These are phyloP conservation scores for Parasarocladium wereldwijsianum DNA, from an alignment of 2,329 filamentous ascomycete species.

Conservation along the genomic window DNA sequence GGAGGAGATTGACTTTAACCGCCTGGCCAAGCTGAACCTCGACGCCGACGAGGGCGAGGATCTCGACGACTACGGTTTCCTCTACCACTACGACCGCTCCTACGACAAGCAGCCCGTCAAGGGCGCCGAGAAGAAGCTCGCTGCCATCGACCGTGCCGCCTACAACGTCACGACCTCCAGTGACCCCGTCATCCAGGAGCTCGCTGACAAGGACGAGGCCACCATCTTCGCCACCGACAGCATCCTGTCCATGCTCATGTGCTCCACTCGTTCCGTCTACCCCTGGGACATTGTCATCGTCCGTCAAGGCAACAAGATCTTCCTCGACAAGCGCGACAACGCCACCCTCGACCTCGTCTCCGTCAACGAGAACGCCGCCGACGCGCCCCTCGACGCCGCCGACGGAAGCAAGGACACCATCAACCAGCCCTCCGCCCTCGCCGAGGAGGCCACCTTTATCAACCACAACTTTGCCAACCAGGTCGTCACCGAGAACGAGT, in stretches of 20 bases:
- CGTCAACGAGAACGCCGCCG: conserved; percentile 96
- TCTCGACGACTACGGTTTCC: conserved; percentile 87
- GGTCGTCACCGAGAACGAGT: conserved; percentile 72
- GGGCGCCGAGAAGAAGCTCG: conserved; percentile 74
- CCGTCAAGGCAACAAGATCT: conserved; percentile 90
- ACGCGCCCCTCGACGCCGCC: conserved; percentile 80
- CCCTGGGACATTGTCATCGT: conserved; percentile 96
- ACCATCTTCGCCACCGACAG: conserved; percentile 95
- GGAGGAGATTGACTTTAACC: conserved; percentile 97
- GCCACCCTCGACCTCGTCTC: conserved; percentile 93
- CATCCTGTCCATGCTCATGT: conserved; percentile 99
- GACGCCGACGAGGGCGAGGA: conserved; percentile 93
- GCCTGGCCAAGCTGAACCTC: conserved; percentile 86
- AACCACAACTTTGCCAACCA: conserved; percentile 99
- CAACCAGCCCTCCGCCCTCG: conserved; percentile 85
- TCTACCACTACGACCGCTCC: conserved; percentile 93
- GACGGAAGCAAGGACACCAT: conserved; percentile 89
- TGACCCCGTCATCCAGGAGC: conserved; percentile 92
- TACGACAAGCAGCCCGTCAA: conserved; percentile 92
- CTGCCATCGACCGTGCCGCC: conserved; percentile 79
- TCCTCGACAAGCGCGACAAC: conserved; percentile 95
- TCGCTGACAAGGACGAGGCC: conserved; percentile 89
- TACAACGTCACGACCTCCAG: conserved; percentile 97
- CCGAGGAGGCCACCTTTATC: conserved; percentile 97
- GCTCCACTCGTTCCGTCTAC: conserved; percentile 88